phyloP scores from a whole-genome alignment of 208 protist species.

The Vickermania spadyakhi region DNA sequence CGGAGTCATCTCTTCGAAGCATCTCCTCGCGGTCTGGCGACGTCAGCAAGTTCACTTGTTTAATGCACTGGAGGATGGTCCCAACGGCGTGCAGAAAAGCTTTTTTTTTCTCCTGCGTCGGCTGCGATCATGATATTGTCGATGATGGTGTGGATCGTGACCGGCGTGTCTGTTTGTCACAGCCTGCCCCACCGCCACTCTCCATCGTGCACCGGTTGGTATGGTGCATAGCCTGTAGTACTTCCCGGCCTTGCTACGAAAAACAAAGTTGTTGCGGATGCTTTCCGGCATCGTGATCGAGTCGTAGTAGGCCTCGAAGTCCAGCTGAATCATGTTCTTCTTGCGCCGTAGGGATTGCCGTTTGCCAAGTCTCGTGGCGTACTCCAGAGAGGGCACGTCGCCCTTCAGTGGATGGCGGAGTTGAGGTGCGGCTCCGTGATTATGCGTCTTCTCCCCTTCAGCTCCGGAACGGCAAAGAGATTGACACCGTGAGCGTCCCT shows the following conservation, averaged over 20 bases:
- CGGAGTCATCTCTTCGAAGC: not conserved
- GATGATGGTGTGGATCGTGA: conserved; percentile 2
- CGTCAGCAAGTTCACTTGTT: not conserved
- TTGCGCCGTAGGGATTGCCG: too few relatives aligned
- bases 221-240: conserved; percentile 1
- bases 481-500: too few relatives aligned
- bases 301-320: too few relatives aligned
- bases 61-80: not conserved
- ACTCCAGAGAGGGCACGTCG: too few relatives aligned
- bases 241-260: not conserved
- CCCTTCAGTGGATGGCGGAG: too few relatives aligned
- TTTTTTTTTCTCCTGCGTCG: not conserved
- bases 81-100: not conserved
- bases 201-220: conserved; percentile 2
- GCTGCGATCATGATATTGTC: conserved; percentile 2
- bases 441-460: too few relatives aligned
- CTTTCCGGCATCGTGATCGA: too few relatives aligned
- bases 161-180: conserved; percentile 1
- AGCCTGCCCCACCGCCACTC: conserved; percentile 1
- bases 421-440: too few relatives aligned
- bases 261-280: conserved; percentile 1
- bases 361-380: too few relatives aligned
- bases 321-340: too few relatives aligned
- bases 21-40: conserved; percentile 1
- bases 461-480: too few relatives aligned